Evolutionary conservation across 441 rosid species (phyloP).

Genomic region (Populus hybrid): DNA sequence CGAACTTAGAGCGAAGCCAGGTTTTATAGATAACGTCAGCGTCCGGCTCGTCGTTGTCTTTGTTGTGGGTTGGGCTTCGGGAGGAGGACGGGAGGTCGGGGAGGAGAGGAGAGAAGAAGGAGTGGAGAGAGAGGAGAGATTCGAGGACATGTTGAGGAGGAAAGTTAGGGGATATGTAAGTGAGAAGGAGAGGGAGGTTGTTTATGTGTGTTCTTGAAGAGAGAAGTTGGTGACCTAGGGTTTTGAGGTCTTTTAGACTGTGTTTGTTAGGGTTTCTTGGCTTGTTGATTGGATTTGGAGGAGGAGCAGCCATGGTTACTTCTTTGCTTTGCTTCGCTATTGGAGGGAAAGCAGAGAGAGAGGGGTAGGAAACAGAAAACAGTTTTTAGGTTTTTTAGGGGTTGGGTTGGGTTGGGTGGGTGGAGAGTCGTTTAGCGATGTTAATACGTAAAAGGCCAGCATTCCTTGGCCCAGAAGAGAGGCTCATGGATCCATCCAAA

Average conservation of each 20-base stretch:
- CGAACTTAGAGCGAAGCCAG: conserved; percentile 84
- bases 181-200: conserved; percentile 76
- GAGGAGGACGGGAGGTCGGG: conserved; percentile 64
- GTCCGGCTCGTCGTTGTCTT: conserved; percentile 19
- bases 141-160: conserved; percentile 68
- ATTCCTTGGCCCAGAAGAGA: too few relatives aligned
- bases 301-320: conserved; percentile 42
- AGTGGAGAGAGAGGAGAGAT: conserved; percentile 82
- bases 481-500: background rate
- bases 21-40: conserved; percentile 56
- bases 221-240: conserved; percentile 58
- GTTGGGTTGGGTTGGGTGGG: background rate
- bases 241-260: conserved; percentile 58
- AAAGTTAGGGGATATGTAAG: conserved; percentile 48
- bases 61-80: conserved; percentile 10
- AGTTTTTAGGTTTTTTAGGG: background rate
- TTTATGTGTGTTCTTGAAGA: conserved; percentile 68
- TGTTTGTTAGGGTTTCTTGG: conserved; percentile 31
- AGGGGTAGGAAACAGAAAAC: background rate
- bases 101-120: conserved; percentile 79
- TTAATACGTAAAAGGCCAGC: too few relatives aligned
- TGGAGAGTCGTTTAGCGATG: too few relatives aligned
- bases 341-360: background rate
- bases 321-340: background rate
- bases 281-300: conserved; percentile 19